Percentiles rank a stretch among this genome's conserved stretches.
phyloP scores from a whole-genome alignment of 1,284 basidiomycete species.

The Wallemia mellicola region DNA sequence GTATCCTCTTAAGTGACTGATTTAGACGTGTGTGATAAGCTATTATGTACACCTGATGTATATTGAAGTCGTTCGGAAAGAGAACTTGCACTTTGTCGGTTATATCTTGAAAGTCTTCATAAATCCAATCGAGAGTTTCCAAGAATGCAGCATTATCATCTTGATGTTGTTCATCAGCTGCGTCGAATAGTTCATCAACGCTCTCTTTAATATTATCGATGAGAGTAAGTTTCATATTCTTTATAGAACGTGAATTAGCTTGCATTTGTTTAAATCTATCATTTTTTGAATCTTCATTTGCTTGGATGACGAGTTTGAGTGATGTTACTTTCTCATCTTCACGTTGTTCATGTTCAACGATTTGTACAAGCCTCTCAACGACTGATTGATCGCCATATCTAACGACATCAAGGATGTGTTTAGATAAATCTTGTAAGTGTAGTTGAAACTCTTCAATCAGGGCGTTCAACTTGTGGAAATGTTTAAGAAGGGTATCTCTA shows the following conservation, averaged over 20 bases:
- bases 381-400: slow-evolving; percentile 51
- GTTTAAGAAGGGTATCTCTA: slow-evolving; percentile 34
- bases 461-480: slow-evolving; percentile 65
- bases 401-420: slow-evolving; percentile 47
- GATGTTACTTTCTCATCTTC: slow-evolving; percentile 91
- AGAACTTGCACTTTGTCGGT: slow-evolving; percentile 60
- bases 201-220: slow-evolving; percentile 48
- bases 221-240: slow-evolving; percentile 81
- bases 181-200: slow-evolving; percentile 41
- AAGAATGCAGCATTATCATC: slow-evolving; percentile 46
- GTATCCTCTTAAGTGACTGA: slow-evolving; percentile 35
- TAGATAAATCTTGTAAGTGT: slow-evolving; percentile 49
- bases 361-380: slow-evolving; percentile 70
- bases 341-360: slow-evolving; percentile 68
- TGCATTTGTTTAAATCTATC: slow-evolving; percentile 72
- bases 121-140: slow-evolving; percentile 55
- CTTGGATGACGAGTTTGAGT: slow-evolving; percentile 75
- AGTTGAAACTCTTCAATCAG: slow-evolving; percentile 59
- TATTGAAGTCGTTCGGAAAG: slow-evolving; percentile 76
- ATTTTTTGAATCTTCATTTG: slow-evolving; percentile 46
- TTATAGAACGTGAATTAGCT: slow-evolving; percentile 74
- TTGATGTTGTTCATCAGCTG: slow-evolving; percentile 25
- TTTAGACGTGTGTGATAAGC: slow-evolving; percentile 82
- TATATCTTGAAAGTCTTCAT: slow-evolving; percentile 73
- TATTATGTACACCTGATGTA: slow-evolving; percentile 52